Percentiles rank a stretch among this genome's conserved stretches.
Conservation (phyloP, 2,329 filamentous ascomycete genomes). For the Periconia sp. region DNA sequence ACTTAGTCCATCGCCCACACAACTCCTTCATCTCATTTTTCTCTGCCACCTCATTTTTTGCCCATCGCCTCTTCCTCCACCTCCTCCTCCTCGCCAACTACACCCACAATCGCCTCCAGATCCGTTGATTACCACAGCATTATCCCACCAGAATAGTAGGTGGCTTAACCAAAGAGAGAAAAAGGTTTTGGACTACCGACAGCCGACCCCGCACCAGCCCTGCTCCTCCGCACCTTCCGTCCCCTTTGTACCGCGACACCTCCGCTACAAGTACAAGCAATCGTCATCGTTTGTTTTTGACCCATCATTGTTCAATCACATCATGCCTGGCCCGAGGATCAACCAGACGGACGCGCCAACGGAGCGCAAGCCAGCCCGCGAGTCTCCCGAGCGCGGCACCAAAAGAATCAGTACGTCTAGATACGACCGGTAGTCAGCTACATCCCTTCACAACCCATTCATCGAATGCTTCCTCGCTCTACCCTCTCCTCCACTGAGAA, state of each 20-base stretch:
- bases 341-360: not conserved
- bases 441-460: not conserved
- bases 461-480: not conserved
- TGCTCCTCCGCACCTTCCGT: not conserved
- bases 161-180: no score
- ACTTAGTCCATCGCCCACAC: no score
- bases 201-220: not conserved
- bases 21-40: not conserved
- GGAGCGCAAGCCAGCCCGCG: not conserved
- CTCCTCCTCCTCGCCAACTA: not conserved
- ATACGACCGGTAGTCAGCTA: not conserved
- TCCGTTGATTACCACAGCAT: no score
- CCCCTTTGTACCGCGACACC: not conserved
- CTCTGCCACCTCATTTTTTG: not conserved
- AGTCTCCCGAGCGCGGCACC: not conserved
- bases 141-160: no score
- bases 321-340: not conserved
- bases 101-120: not conserved
- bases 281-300: not conserved
- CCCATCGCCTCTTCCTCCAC: not conserved
- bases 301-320: no score
- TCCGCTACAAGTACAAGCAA: not conserved
- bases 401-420: not conserved
- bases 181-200: no score
- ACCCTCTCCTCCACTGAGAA: not conserved